Evolutionary conservation across 352 stramenopile species (phyloP).

Genomic region (Phytophthora palmivora): DNA sequence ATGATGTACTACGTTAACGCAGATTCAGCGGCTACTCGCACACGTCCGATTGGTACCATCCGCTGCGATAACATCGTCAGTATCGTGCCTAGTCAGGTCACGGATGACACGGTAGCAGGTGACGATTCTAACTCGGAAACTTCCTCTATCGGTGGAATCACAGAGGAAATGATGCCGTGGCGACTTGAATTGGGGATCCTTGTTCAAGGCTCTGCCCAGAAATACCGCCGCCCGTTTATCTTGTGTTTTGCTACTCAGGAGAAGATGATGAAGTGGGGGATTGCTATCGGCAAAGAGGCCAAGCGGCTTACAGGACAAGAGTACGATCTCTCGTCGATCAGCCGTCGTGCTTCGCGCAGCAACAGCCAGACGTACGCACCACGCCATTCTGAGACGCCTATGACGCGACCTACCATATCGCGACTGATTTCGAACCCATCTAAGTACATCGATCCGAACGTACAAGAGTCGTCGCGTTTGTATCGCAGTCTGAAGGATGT

Average conservation of each 20-base stretch:
- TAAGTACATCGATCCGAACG: slow-evolving; percentile 76
- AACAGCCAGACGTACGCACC: slow-evolving; percentile 66
- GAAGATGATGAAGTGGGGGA: slow-evolving; percentile 90
- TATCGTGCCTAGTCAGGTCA: slow-evolving; percentile 76
- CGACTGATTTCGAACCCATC: slow-evolving; percentile 78
- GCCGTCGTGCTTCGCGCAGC: slow-evolving; percentile 62
- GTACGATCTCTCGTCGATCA: slow-evolving; percentile 82
- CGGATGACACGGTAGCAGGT: slow-evolving; percentile 29
- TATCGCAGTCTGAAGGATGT: slow-evolving; percentile 85
- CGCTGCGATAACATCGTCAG: slow-evolving; percentile 86
- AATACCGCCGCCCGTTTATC: slow-evolving; percentile 81
- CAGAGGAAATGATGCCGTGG: slow-evolving; percentile 76
- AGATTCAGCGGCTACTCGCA: slow-evolving; percentile 59
- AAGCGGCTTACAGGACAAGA: slow-evolving; percentile 85
- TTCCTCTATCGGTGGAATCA: slow-evolving; percentile 32
- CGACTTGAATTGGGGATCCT: slow-evolving; percentile 77
- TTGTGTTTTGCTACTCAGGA: slow-evolving; percentile 82
- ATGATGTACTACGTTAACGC: slow-evolving; percentile 81
- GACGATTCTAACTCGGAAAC: slow-evolving; percentile 17
- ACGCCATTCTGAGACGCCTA: slow-evolving; percentile 63
- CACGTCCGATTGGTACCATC: slow-evolving; percentile 77
- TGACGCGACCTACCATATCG: slow-evolving; percentile 65
- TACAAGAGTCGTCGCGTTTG: slow-evolving; percentile 54
- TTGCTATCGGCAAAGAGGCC: slow-evolving; percentile 75
- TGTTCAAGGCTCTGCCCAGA: slow-evolving; percentile 56